Conservation (phyloP, 2,329 filamentous ascomycete species). For the Apiospora koreana region DNA sequence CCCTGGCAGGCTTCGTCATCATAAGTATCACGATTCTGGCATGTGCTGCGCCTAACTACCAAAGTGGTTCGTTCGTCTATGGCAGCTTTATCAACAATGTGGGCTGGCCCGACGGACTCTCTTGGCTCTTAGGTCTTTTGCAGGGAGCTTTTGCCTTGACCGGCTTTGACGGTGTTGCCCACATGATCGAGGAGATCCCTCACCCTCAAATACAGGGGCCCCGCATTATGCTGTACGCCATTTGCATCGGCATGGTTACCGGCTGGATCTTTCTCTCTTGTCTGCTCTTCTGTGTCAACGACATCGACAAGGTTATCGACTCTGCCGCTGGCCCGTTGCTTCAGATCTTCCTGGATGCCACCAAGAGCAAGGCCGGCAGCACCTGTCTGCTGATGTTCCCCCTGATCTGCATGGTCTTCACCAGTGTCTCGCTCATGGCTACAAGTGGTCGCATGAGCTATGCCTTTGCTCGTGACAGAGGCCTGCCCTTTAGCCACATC, state of each 20-base stretch:
- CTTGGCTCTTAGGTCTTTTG: constrained; percentile 56
- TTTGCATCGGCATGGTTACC: constrained; percentile 62
- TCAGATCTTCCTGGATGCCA: constrained; percentile 65
- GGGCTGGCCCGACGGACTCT: constrained; percentile 68
- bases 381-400: constrained; percentile 69
- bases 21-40: constrained; percentile 71
- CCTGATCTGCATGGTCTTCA: constrained; percentile 64
- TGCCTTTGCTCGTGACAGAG: constrained; percentile 62
- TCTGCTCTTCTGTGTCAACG: constrained; percentile 63
- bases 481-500: constrained; percentile 42
- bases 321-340: constrained; percentile 59
- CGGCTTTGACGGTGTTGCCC: constrained; percentile 54
- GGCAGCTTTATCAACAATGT: constrained; percentile 67
- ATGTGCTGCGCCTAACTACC: constrained; percentile 66
- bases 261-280: constrained; percentile 64
- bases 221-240: constrained; percentile 50
- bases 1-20: constrained; percentile 65
- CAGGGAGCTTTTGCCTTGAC: constrained; percentile 53
- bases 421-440: constrained; percentile 64
- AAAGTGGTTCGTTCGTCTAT: constrained; percentile 66
- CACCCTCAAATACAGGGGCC: constrained; percentile 34
- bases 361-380: constrained; percentile 59
- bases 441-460: constrained; percentile 67
- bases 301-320: constrained; percentile 56
- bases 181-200: constrained; percentile 63